Base-by-base conservation (phyloP, 768 basidiomycete genomes). In the Leccinum rimulosum region DNA sequence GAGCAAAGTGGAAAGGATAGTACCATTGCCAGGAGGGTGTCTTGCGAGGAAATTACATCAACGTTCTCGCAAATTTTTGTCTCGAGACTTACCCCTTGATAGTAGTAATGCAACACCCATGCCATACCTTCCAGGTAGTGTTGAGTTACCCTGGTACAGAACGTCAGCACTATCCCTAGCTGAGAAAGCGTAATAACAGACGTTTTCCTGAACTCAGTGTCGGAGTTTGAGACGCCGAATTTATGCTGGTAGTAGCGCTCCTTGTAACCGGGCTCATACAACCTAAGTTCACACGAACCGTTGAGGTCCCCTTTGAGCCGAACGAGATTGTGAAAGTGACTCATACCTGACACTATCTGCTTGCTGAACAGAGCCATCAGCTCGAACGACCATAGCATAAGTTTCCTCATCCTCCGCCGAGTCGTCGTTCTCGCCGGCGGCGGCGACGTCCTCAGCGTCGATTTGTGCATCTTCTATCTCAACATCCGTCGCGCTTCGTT, bases 21-120 rank as follows among this genome's bases (percentile, higher is more conserved):
- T 89, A 99, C 97, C 97, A 99, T 68, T 95, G 86, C 96, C 96
- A 98, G 3, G 95, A 97, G 4, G 92, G 91, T 8, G 91, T 85
- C 93, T 89, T 60, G 48, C 50, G 40, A 49, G 54, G 53, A 61
- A 61, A 52, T 54, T 64, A 66, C 54, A 67, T 68, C 35, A 69
- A 61, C 59, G n/a, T 10, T 35, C 54, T 51, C 27, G 59, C 22
- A 55, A 5, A 47, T 19, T 12, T 30, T 8, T 43, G 52, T 47
- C 49, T 53, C 33, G 40, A 40, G 25, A 74, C 85, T 61, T 73
- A 97, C 95, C 67, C 97, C 97, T 82, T 98, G 96, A 71, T 98
- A 99, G 71, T 99, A 98, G 74, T 99, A 99, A 60, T 89, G 87
- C 60, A 99, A 74, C 2, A 99, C 97, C 97, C 97, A 98, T 38